phyloP scores from a whole-genome alignment of 139 green algal genomes.

The Trebouxia sp. region DNA sequence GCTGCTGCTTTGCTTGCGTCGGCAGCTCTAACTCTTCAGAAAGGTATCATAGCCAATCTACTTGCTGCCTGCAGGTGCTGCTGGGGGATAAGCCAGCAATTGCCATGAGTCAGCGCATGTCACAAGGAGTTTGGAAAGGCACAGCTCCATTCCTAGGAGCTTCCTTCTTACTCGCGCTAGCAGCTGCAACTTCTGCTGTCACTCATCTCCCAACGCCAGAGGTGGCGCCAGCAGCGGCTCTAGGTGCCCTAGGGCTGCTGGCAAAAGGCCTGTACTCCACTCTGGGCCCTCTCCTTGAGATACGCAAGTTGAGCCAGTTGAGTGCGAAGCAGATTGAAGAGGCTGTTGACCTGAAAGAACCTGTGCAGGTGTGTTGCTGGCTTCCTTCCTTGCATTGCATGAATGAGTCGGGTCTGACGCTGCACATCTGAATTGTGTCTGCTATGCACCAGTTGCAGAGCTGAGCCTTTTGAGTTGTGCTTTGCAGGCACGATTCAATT shows the following conservation, averaged over 20 bases:
- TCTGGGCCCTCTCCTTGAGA: conserved; percentile 64
- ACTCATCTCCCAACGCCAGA: conserved; percentile 32
- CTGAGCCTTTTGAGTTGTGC: no score
- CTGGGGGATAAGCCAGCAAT: conserved; percentile 63
- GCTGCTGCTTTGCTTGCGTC: conserved; percentile 19
- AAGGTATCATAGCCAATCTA: background rate
- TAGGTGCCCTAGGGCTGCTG: conserved; percentile 14
- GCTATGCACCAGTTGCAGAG: background rate
- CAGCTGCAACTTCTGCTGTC: conserved; percentile 29
- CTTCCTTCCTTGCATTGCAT: background rate
- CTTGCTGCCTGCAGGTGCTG: conserved; percentile 45
- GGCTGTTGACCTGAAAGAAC: conserved; percentile 63
- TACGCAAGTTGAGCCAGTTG: conserved; percentile 51
- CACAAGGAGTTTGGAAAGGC: conserved; percentile 43
- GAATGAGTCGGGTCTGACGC: background rate
- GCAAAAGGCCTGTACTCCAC: conserved; percentile 46
- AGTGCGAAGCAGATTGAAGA: conserved; percentile 75
- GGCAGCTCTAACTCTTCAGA: background rate
- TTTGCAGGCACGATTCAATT: no score
- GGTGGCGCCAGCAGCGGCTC: background rate
- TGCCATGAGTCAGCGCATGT: conserved; percentile 55
- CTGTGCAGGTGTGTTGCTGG: conserved; percentile 50
- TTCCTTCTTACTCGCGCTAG: conserved; percentile 29
- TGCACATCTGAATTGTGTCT: background rate
- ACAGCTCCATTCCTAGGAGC: conserved; percentile 15